A percentile compares a stretch with the other conserved stretches of the same genome.
These are phyloP conservation scores for Lagenidium giganteum DNA, from an alignment of 352 stramenopile species.

Conservation along the genomic window DNA sequence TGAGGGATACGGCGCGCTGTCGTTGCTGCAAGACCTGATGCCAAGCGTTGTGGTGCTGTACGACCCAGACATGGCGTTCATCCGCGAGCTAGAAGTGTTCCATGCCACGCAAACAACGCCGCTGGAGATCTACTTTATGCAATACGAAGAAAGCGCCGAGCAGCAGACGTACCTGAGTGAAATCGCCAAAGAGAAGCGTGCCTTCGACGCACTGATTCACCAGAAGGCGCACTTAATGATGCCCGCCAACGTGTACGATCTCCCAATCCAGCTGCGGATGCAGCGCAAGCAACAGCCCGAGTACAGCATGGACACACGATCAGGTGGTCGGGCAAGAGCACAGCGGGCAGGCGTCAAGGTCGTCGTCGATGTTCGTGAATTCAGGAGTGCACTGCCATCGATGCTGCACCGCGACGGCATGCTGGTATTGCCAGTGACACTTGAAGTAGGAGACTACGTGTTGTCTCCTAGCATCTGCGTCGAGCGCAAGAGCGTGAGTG, in stretches of 20 bases:
- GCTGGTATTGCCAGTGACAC: slow-evolving; percentile 91
- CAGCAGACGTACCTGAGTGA: slow-evolving; percentile 94
- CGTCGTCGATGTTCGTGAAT: slow-evolving; percentile 97
- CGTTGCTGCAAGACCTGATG: slow-evolving; percentile 87
- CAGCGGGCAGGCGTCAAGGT: slow-evolving; percentile 49
- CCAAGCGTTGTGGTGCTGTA: slow-evolving; percentile 93
- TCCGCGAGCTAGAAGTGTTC: slow-evolving; percentile 94
- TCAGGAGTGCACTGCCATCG: slow-evolving; percentile 92
- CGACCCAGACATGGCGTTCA: slow-evolving; percentile 93
- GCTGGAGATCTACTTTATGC: slow-evolving; percentile 93
- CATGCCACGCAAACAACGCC: slow-evolving; percentile 45
- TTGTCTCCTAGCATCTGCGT: slow-evolving; percentile 96
- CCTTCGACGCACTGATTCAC: slow-evolving; percentile 96
- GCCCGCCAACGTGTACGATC: slow-evolving; percentile 79
- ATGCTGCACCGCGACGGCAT: slow-evolving; percentile 96
- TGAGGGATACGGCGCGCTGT: slow-evolving; percentile 45
- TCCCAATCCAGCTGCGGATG: slow-evolving; percentile 76
- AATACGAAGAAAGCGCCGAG: slow-evolving; percentile 95
- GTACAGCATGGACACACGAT: slow-evolving; percentile 85
- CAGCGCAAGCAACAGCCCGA: slow-evolving; percentile 38
- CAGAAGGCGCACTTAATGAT: slow-evolving; percentile 92
- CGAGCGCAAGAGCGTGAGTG: slow-evolving; percentile 93
- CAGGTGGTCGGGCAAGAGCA: slow-evolving; percentile 40
- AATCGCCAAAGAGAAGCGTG: slow-evolving; percentile 93
- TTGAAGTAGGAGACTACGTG: slow-evolving; percentile 98